Evolutionary conservation across 306 rosid genomes (phyloP).

Genomic region (Canavalia ensiformis): DNA sequence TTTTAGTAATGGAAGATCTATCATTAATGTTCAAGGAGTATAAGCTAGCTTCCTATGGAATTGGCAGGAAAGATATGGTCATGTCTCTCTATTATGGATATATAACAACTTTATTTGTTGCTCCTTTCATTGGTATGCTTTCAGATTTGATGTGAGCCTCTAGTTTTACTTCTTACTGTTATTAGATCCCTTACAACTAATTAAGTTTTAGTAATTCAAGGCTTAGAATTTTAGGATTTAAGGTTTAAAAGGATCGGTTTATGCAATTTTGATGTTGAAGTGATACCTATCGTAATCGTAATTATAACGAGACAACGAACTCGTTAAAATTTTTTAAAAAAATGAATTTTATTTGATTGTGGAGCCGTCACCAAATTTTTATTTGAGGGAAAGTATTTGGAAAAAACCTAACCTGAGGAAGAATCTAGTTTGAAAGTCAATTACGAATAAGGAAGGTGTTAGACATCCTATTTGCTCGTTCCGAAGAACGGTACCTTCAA

Average conservation of each 20-base stretch:
- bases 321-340: too few relatives aligned
- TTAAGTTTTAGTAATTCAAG: slow-evolving; percentile 27
- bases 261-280: slow-evolving; percentile 36
- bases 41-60: slow-evolving; percentile 72
- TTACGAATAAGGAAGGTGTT: too few relatives aligned
- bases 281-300: not conserved
- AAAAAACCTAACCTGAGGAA: too few relatives aligned
- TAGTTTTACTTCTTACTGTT: slow-evolving; percentile 34
- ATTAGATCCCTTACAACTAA: slow-evolving; percentile 9
- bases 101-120: slow-evolving; percentile 71
- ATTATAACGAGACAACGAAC: too few relatives aligned
- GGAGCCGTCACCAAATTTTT: too few relatives aligned
- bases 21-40: slow-evolving; percentile 83
- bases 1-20: slow-evolving; percentile 79
- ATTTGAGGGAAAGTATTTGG: too few relatives aligned
- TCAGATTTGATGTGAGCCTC: slow-evolving; percentile 82
- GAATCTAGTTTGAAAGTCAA: too few relatives aligned
- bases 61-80: slow-evolving; percentile 70
- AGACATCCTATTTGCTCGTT: too few relatives aligned
- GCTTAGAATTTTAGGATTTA: not conserved
- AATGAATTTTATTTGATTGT: too few relatives aligned
- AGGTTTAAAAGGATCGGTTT: not conserved
- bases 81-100: slow-evolving; percentile 71
- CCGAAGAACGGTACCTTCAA: too few relatives aligned
- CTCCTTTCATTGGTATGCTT: slow-evolving; percentile 76